Evolutionary conservation across 2,329 filamentous ascomycete species (phyloP).

Genomic region (Penicillium glabrum): DNA sequence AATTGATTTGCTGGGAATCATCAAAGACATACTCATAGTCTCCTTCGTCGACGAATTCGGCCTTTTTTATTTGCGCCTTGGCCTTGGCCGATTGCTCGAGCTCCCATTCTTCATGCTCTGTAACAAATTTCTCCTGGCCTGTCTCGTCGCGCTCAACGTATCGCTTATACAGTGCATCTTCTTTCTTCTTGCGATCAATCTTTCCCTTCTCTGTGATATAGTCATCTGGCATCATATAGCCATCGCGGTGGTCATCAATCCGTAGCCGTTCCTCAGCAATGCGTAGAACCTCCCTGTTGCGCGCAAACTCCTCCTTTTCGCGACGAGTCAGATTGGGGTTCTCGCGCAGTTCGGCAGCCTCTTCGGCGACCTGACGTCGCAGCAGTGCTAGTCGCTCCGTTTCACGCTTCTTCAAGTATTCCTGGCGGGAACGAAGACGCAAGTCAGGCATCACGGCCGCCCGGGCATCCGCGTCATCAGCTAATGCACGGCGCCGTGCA

Average conservation of each 20-base stretch:
- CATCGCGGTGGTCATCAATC: conserved; percentile 90
- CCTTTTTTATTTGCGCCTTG: conserved; percentile 76
- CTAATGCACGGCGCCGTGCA: conserved; percentile 61
- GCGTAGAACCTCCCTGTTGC: conserved; percentile 78
- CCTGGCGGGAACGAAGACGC: conserved; percentile 79
- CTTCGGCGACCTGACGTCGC: conserved; percentile 85
- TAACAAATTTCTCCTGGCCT: conserved; percentile 85
- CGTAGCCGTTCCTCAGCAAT: conserved; percentile 80
- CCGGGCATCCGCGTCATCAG: conserved; percentile 66
- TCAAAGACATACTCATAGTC: conserved; percentile 95
- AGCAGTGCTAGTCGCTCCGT: conserved; percentile 81
- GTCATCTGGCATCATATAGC: conserved; percentile 90
- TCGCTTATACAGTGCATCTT: conserved; percentile 84
- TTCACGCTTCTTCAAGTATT: conserved; percentile 92
- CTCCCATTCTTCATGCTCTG: conserved; percentile 96
- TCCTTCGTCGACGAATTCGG: conserved; percentile 73
- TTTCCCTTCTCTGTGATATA: conserved; percentile 94
- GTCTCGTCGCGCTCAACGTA: conserved; percentile 86
- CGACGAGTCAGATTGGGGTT: conserved; percentile 71
- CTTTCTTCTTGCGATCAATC: conserved; percentile 81
- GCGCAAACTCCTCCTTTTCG: conserved; percentile 84
- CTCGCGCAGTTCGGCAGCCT: conserved; percentile 75
- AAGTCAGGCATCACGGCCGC: conserved; percentile 76
- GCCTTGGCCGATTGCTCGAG: conserved; percentile 83
- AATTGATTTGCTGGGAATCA: conserved; percentile 82